These are phyloP conservation scores for Trichophyton schoenleinii DNA, from an alignment of 2,329 filamentous ascomycete species.

Conservation along the genomic window DNA sequence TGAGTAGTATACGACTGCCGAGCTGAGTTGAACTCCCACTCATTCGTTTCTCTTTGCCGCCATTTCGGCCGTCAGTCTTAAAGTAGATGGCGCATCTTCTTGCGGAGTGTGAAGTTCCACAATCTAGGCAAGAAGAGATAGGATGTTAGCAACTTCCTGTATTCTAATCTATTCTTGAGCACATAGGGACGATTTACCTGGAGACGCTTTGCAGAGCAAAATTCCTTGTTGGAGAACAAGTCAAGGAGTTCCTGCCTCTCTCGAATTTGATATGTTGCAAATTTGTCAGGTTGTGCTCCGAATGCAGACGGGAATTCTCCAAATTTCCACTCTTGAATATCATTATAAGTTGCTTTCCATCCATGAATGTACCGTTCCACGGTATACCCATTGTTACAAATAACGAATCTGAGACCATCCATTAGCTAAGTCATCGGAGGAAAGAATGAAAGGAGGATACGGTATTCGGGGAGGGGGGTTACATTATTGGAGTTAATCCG, in stretches of 20 bases:
- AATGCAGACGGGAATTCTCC: conserved; percentile 55
- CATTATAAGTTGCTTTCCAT: conserved; percentile 63
- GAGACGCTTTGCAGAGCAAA: conserved; percentile 39
- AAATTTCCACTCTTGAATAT: conserved; percentile 61
- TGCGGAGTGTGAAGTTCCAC: conserved; percentile 68
- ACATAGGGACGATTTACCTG: conserved; percentile 19
- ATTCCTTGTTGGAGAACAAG: conserved; percentile 50
- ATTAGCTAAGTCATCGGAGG: background rate
- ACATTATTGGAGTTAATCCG: conserved; percentile 59
- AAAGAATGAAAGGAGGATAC: background rate
- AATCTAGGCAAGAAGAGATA: conserved; percentile 43
- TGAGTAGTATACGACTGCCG: no score
- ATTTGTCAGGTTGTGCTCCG: conserved; percentile 44
- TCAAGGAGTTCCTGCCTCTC: conserved; percentile 54
- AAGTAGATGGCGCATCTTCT: conserved; percentile 57
- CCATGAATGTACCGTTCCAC: conserved; percentile 79
- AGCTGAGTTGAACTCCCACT: background rate
- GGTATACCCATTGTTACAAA: conserved; percentile 75
- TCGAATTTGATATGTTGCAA: conserved; percentile 51
- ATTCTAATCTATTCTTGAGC: background rate
- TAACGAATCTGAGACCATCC: conserved; percentile 45
- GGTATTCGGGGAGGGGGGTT: conserved; percentile 21
- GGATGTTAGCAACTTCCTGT: conserved; percentile 7
- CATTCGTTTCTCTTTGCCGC: conserved; percentile 50
- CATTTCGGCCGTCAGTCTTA: conserved; percentile 56